A percentile compares a stretch with the other conserved stretches of the same genome.
Evolutionary conservation across 306 rosid species (phyloP).

Genomic region (Luffa aegyptiaca): DNA sequence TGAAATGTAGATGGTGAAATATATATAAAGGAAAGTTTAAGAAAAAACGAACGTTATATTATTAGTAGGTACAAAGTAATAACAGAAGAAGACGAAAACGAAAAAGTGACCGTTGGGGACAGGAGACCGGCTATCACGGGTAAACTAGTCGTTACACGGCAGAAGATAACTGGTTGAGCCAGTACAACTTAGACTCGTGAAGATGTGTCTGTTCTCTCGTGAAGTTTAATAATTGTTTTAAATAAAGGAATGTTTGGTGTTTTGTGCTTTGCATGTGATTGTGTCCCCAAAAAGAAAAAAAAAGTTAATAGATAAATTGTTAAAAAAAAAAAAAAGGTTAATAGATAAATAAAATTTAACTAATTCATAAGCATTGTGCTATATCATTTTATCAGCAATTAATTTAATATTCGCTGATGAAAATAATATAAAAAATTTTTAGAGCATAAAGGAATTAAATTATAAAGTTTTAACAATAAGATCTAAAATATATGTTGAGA

Average conservation of each 20-base stretch:
- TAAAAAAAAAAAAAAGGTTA: neutral
- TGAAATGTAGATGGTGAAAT: neutral
- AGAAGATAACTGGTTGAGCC: conserved; percentile 11
- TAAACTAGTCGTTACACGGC: conserved; percentile 51
- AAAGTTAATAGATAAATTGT: neutral
- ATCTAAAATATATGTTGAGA: too few species aligned
- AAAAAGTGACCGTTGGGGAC: conserved; percentile 54
- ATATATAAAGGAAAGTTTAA: conserved; percentile 10
- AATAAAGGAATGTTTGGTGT: neutral
- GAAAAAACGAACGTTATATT: conserved; percentile 16
- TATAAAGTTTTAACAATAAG: too few species aligned
- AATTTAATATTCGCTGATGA: too few species aligned
- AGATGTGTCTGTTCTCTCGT: neutral
- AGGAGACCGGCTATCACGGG: conserved; percentile 30
- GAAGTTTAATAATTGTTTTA: neutral
- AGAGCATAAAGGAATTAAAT: too few species aligned
- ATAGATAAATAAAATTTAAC: neutral
- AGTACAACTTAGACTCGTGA: conserved; percentile 9
- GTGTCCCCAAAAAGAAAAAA: neutral
- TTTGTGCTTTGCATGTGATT: neutral
- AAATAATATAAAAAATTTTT: too few species aligned
- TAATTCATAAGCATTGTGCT: neutral
- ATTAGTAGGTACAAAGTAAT: neutral
- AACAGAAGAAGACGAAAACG: neutral
- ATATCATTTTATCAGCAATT: neutral